phyloP scores from a whole-genome alignment of 2,329 filamentous ascomycete species.

The Claviceps spartinae region DNA sequence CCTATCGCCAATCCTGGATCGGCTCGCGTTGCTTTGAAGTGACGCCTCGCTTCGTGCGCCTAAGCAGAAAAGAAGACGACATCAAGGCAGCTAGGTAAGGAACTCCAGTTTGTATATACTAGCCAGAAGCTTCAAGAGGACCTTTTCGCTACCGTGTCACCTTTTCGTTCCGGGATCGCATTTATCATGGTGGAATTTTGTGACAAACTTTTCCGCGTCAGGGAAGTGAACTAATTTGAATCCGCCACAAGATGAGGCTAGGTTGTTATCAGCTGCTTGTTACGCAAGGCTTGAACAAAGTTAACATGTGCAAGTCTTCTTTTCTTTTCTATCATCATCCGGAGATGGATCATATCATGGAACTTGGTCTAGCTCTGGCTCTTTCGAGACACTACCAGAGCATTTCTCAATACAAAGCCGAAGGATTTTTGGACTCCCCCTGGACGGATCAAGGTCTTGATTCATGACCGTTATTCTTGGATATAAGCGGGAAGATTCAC shows the following conservation, averaged over 20 bases:
- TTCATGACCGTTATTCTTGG: no score
- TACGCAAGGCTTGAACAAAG: not conserved
- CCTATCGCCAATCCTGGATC: slow-evolving; percentile 6
- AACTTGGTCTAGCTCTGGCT: not conserved
- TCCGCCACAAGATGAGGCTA: not conserved
- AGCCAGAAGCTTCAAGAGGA: slow-evolving; percentile 30
- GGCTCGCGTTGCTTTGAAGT: slow-evolving; percentile 7
- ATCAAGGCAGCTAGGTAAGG: slow-evolving; percentile 42
- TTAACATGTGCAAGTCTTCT: not conserved
- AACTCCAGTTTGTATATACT: slow-evolving; percentile 38
- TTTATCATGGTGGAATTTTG: not conserved
- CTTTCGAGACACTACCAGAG: not conserved
- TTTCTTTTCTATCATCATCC: not conserved
- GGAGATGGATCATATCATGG: not conserved
- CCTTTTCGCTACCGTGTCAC: slow-evolving; percentile 7
- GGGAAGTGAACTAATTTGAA: slow-evolving; percentile 1
- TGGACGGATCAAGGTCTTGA: not conserved
- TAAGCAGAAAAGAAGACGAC: slow-evolving; percentile 14
- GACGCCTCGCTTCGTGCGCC: slow-evolving; percentile 9
- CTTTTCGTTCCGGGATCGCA: not conserved
- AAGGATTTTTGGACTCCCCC: not conserved
- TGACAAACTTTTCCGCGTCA: not conserved
- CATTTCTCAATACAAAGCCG: not conserved
- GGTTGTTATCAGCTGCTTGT: not conserved
- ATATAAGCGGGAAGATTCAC: not conserved